phyloP scores from a whole-genome alignment of 768 basidiomycete species.

The Boletus sp. region DNA sequence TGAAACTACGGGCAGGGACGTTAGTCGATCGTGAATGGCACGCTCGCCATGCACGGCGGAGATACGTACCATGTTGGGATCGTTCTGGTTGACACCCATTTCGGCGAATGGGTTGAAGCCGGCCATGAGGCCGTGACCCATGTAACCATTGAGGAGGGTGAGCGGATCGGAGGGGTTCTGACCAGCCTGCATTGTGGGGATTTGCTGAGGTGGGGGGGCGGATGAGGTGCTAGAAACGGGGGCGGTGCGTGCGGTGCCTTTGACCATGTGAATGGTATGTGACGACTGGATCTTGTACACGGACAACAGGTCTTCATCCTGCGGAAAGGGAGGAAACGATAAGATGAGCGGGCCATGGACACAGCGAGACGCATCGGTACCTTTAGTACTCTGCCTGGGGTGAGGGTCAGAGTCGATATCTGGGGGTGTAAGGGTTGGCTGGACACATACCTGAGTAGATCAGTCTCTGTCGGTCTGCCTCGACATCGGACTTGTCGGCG shows the following conservation, averaged over 20 bases:
- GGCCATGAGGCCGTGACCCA: slow-evolving; percentile 76
- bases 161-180: slow-evolving; percentile 87
- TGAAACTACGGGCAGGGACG: slow-evolving; percentile 51
- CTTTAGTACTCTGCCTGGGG: slow-evolving; percentile 68
- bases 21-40: not conserved
- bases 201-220: slow-evolving; percentile 37
- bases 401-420: not conserved
- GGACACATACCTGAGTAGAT: slow-evolving; percentile 79
- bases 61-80: slow-evolving; percentile 84
- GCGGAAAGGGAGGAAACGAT: slow-evolving; percentile 5
- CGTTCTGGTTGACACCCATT: slow-evolving; percentile 87
- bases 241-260: slow-evolving; percentile 59
- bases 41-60: not conserved
- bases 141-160: slow-evolving; percentile 74
- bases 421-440: not conserved
- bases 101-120: slow-evolving; percentile 91
- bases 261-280: slow-evolving; percentile 94
- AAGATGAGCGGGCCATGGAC: not conserved
- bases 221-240: slow-evolving; percentile 36
- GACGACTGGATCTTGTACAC: slow-evolving; percentile 87
- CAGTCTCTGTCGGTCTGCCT: slow-evolving; percentile 81
- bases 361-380: slow-evolving; percentile 30
- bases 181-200: slow-evolving; percentile 88
- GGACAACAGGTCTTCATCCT: slow-evolving; percentile 82
- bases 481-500: slow-evolving; percentile 79